Percentiles rank a stretch among this genome's conserved stretches.
Conservation (phyloP, 495 filamentous ascomycete genomes). For the Parathielavia appendiculata region DNA sequence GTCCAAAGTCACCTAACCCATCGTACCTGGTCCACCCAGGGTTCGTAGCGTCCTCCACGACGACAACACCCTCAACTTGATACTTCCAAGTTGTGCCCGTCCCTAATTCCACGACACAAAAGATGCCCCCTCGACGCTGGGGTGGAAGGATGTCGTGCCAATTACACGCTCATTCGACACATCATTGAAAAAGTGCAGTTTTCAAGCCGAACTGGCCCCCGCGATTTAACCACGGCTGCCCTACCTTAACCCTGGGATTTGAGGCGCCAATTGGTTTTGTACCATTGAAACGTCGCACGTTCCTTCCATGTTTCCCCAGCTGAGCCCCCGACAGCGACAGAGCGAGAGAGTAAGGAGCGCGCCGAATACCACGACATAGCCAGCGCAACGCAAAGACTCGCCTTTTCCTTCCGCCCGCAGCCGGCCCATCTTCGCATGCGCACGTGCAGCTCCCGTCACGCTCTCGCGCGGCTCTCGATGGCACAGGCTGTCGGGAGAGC, state of each 20-base stretch:
- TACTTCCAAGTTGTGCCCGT: too few relatives aligned
- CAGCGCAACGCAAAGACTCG: neutral
- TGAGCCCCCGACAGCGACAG: neutral
- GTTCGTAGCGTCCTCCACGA: too few relatives aligned
- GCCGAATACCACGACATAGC: neutral
- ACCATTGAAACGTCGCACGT: neutral
- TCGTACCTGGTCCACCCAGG: too few relatives aligned
- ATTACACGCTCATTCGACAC: neutral
- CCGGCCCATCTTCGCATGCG: constrained; percentile 9
- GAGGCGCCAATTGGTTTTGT: too few relatives aligned
- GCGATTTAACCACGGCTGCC: neutral
- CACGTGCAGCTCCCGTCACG: constrained; percentile 2
- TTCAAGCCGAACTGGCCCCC: neutral
- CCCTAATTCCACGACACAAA: too few relatives aligned
- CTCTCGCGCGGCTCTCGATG: constrained; percentile 13
- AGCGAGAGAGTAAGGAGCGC: neutral
- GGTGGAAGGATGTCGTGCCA: neutral
- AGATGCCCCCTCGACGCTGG: too few relatives aligned
- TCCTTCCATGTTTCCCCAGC: neutral
- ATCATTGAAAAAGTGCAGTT: neutral
- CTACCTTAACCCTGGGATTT: neutral
- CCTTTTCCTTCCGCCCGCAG: neutral
- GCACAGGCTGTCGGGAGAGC: constrained; percentile 8
- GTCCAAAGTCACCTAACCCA: too few relatives aligned
- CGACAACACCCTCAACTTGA: too few relatives aligned